Base-by-base conservation (phyloP, 768 basidiomycete genomes). In the Xanthoconium purpureum region DNA sequence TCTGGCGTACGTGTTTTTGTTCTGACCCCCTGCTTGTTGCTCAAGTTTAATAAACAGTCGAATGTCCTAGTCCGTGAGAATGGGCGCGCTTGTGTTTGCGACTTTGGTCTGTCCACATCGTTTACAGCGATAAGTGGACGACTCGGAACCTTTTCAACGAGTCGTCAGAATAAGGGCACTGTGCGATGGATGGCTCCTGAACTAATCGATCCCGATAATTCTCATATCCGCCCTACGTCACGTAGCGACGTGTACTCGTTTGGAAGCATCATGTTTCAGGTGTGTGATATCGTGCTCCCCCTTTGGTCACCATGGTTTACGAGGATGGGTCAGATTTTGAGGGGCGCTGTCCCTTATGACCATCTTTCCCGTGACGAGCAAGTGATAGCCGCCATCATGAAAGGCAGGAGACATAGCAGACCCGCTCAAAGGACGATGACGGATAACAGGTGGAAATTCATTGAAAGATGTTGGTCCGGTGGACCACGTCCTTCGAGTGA, bases 191-290 rank as follows among this genome's bases (percentile, higher is more conserved):
- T 47, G 45, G 52, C 37, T 30, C 52, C 52, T 6, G 47, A 47
- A n/a, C 33, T 48, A 28, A 38, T 54, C n/a, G 30, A 48, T 17
- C 20, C n/a, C 9, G 13, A n/a, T 9, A 7, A 15, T 14, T 6
- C 29, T 12, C 13, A 37, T 12, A 14, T 13, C 8, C 13, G 5
- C 30, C 45, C 52, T 11, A 57, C 24, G 4, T 33, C 15, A 20
- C 40, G 33, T 32, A 55, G 57, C 5, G 50, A 61, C 28, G 32
- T 45, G 8, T 59, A 59, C 18, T 58, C 56, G 3, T 59, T 59
- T 30, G 48, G 56, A 35, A 54, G 56, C 18, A 36, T 60, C 30
- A 58, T 51, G 59, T 48, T 60, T 11, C 57, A 58, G 49, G 59
- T 59, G 13, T 35, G 58, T 45, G 33, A 38, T 18, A 29, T 28